phyloP scores from a whole-genome alignment of 805 yeast genomes.

The Candida dendrica region DNA sequence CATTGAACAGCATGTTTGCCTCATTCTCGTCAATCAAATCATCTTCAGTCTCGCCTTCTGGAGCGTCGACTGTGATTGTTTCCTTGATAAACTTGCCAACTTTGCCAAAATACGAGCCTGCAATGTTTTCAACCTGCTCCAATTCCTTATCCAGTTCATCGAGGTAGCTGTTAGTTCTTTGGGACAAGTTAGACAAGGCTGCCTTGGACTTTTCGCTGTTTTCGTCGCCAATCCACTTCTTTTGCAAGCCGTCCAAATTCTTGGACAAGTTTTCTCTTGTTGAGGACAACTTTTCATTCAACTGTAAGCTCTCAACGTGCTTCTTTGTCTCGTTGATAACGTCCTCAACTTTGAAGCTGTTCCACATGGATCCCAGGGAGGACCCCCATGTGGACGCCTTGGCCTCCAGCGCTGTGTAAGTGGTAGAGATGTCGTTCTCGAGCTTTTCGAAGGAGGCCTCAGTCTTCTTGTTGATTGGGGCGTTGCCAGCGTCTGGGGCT shows the following conservation, averaged over 20 bases:
- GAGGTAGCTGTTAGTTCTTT: constrained; percentile 52
- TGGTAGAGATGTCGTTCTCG: constrained; percentile 46
- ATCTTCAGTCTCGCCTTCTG: constrained; percentile 4
- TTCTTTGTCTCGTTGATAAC: constrained; percentile 20
- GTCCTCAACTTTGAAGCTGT: constrained; percentile 28
- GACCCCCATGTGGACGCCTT: constrained; percentile 30
- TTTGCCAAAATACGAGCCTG: constrained; percentile 51
- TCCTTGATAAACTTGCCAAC: constrained; percentile 50
- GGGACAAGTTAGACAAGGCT: constrained; percentile 18
- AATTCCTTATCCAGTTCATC: constrained; percentile 69
- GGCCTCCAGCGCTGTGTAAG: constrained; percentile 38
- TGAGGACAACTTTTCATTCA: constrained; percentile 13
- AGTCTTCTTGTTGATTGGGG: constrained; percentile 34
- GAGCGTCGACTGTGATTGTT: constrained; percentile 24
- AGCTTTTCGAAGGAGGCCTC: constrained; percentile 44
- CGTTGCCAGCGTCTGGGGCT: constrained; percentile 6
- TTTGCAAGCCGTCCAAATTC: constrained; percentile 10
- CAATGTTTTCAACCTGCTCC: constrained; percentile 65
- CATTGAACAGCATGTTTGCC: constrained; percentile 36
- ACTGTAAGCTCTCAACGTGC: constrained; percentile 15
- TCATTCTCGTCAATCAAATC: constrained; percentile 25
- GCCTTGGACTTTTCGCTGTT: constrained; percentile 19
- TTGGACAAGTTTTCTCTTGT: constrained; percentile 3
- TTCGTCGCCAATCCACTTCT: constrained; percentile 6
- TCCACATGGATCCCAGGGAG: constrained; percentile 27